Percentiles rank a stretch among this genome's conserved stretches.
Evolutionary conservation across 2,329 filamentous ascomycete species (phyloP).

Genomic region (Kalaharituber pfeilii): DNA sequence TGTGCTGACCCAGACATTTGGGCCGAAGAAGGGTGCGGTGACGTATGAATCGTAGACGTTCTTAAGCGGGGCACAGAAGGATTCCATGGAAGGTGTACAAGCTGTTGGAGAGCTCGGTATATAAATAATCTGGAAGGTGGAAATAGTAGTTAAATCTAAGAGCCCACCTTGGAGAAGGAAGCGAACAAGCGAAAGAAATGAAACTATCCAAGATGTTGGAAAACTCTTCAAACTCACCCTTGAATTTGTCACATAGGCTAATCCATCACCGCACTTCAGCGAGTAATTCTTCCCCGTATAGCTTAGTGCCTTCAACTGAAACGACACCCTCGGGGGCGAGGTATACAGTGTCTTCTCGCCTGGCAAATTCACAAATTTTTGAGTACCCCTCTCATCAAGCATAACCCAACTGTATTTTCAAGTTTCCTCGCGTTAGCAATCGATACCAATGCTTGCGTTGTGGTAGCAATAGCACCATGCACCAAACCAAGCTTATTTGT

Average conservation of each 20-base stretch:
- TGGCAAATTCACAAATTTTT: conserved; percentile 66
- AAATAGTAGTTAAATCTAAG: too few species aligned
- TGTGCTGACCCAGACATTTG: conserved; percentile 71
- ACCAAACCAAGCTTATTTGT: too few species aligned
- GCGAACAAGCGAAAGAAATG: too few species aligned
- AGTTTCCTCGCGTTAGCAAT: too few species aligned
- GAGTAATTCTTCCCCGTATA: conserved; percentile 47
- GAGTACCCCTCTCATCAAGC: conserved; percentile 44
- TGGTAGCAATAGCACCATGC: too few species aligned
- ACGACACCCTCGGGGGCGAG: conserved; percentile 59
- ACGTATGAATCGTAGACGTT: conserved; percentile 76
- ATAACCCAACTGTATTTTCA: conserved; percentile 60
- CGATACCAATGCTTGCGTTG: too few species aligned
- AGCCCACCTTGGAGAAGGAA: too few species aligned
- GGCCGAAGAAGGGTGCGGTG: conserved; percentile 76
- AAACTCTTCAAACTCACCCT: conserved; percentile 50
- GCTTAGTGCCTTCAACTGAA: conserved; percentile 55
- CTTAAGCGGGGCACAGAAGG: conserved; percentile 75
- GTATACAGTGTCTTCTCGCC: conserved; percentile 68
- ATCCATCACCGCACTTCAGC: conserved; percentile 57
- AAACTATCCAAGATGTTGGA: too few species aligned
- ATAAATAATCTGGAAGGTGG: conserved; percentile 63
- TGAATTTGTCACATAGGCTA: conserved; percentile 68
- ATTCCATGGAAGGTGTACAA: conserved; percentile 53
- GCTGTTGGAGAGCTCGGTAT: conserved; percentile 60